These are phyloP conservation scores for Exserohilum turcica DNA, from an alignment of 2,329 filamentous ascomycete species.

Conservation along the genomic window DNA sequence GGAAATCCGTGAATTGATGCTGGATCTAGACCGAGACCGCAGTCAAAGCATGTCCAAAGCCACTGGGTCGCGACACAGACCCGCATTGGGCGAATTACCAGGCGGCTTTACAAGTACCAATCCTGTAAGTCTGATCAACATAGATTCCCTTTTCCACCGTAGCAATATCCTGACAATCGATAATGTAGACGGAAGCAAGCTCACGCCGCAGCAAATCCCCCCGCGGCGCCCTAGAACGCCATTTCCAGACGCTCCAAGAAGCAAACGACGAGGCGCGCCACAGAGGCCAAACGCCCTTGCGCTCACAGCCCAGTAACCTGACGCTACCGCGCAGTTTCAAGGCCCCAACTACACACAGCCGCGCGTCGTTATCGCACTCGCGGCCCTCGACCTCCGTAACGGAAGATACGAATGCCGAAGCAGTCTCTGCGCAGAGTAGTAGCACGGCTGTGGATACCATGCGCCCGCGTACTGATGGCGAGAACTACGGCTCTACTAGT, in stretches of 20 bases:
- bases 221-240: background rate
- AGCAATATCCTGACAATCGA: background rate
- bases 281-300: background rate
- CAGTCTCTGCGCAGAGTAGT: background rate
- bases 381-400: background rate
- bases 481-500: too few relatives aligned
- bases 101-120: background rate
- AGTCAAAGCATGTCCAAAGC: background rate
- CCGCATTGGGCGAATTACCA: background rate
- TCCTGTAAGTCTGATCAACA: background rate
- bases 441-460: too few relatives aligned
- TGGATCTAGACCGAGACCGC: constrained; percentile 1
- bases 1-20: constrained; percentile 6
- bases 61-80: background rate
- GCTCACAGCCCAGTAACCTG: background rate
- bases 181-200: background rate
- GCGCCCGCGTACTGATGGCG: too few relatives aligned
- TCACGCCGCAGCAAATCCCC: background rate
- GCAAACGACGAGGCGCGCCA: background rate
- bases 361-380: background rate
- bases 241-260: background rate
- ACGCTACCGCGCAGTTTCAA: constrained; percentile 5
- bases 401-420: background rate
- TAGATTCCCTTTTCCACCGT: too few relatives aligned
- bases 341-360: background rate